These are phyloP conservation scores for Clavispora santaluciae DNA, from an alignment of 805 yeast genomes.

Conservation along the genomic window DNA sequence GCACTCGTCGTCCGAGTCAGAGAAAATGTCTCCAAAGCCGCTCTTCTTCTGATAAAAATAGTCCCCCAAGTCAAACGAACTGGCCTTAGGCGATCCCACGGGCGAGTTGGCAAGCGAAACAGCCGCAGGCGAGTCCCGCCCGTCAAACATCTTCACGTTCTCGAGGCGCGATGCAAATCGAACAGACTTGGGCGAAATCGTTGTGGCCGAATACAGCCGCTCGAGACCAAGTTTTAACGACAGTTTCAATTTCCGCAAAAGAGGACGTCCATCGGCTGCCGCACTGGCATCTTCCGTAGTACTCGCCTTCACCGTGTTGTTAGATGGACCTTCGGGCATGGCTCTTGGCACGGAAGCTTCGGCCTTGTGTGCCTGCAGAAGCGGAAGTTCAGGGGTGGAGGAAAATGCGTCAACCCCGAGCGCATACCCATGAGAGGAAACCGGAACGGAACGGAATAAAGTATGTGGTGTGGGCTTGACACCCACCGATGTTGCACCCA, in stretches of 20 bases:
- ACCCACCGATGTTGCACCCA: not conserved
- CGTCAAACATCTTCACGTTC: slow-evolving; percentile 61
- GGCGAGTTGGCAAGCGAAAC: slow-evolving; percentile 59
- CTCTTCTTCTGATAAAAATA: slow-evolving; percentile 23
- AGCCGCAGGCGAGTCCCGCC: slow-evolving; percentile 54
- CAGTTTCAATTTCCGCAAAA: slow-evolving; percentile 18
- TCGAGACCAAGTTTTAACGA: slow-evolving; percentile 20
- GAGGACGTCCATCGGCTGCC: slow-evolving; percentile 4
- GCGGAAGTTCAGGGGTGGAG: not conserved
- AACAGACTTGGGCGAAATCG: slow-evolving; percentile 44
- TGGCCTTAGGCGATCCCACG: slow-evolving; percentile 25
- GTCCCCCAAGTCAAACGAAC: slow-evolving; percentile 13
- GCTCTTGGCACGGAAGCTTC: not conserved
- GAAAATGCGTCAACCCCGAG: not conserved
- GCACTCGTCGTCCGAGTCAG: slow-evolving; percentile 13
- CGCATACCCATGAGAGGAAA: not conserved
- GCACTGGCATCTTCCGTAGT: not conserved
- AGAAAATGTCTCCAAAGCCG: slow-evolving; percentile 12
- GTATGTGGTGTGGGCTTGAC: not conserved
- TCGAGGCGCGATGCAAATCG: slow-evolving; percentile 59
- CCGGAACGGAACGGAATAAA: not conserved
- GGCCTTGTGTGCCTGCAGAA: not conserved
- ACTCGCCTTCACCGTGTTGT: not conserved
- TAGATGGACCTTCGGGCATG: not conserved
- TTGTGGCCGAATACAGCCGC: slow-evolving; percentile 25